Percentiles rank a stretch among this genome's conserved stretches.
Conservation (phyloP, 2,329 filamentous ascomycete species). For the Venturia oleaginea region DNA sequence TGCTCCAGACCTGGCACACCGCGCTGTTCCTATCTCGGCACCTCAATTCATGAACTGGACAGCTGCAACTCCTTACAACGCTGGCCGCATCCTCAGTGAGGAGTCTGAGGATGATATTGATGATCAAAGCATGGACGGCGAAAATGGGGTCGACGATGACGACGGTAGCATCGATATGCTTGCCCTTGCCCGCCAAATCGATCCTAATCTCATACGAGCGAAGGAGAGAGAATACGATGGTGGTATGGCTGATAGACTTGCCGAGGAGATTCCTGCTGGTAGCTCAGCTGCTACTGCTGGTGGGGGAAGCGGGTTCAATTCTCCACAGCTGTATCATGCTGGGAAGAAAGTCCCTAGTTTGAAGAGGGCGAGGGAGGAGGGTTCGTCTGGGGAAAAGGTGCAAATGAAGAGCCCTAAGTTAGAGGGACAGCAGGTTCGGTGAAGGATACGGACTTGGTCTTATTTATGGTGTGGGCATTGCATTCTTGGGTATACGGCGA, state of each 20-base stretch:
- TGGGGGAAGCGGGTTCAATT: slow-evolving; percentile 40
- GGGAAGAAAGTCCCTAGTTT: not conserved
- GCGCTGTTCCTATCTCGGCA: slow-evolving; percentile 18
- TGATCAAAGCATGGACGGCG: not conserved
- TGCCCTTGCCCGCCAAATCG: slow-evolving; percentile 34
- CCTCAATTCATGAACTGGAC: slow-evolving; percentile 21
- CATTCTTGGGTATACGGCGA: not conserved
- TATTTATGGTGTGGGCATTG: not conserved
- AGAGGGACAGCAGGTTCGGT: not conserved
- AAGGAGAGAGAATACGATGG: slow-evolving; percentile 40
- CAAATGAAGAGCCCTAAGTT: not conserved
- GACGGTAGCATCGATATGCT: slow-evolving; percentile 35
- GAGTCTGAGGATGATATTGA: slow-evolving; percentile 13
- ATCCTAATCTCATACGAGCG: slow-evolving; percentile 32
- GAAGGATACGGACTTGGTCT: not conserved
- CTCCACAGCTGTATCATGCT: slow-evolving; percentile 21
- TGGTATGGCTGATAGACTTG: slow-evolving; percentile 37
- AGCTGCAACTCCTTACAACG: not conserved
- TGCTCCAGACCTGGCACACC: not conserved
- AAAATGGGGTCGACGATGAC: slow-evolving; percentile 24
- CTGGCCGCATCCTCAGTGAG: not conserved
- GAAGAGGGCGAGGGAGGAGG: slow-evolving; percentile 4
- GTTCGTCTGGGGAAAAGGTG: not conserved
- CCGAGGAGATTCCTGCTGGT: slow-evolving; percentile 40
- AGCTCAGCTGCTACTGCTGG: slow-evolving; percentile 40